Percentiles rank a stretch among this genome's conserved stretches.
Conservation (phyloP, 352 stramenopile genomes). For the Globisporangium middletonii region DNA sequence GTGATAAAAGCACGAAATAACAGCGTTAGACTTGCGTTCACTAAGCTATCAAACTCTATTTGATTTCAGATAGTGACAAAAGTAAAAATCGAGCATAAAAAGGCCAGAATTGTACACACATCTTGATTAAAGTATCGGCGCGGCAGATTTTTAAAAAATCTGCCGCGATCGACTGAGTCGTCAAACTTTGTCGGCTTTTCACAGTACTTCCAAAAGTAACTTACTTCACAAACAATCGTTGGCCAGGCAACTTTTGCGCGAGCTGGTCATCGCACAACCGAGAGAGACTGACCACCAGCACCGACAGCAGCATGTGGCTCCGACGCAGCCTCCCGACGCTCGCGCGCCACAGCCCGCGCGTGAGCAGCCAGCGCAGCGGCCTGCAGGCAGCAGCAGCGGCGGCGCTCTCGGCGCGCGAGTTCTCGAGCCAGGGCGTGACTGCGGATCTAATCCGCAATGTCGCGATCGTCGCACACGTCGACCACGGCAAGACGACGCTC, state of each 20-base stretch:
- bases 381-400: slow-evolving; percentile 11
- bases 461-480: slow-evolving; percentile 93
- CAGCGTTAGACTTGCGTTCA: too few relatives aligned
- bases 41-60: too few relatives aligned
- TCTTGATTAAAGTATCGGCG: too few relatives aligned
- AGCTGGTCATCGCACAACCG: too few relatives aligned
- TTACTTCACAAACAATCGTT: neutral
- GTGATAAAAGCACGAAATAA: too few relatives aligned
- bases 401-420: slow-evolving; percentile 23
- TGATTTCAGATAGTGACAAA: too few relatives aligned
- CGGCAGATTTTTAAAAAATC: too few relatives aligned
- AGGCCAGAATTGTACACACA: too few relatives aligned
- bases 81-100: too few relatives aligned
- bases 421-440: slow-evolving; percentile 30
- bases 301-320: slow-evolving; percentile 44
- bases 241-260: neutral
- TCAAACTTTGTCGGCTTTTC: too few relatives aligned
- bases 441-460: slow-evolving; percentile 81
- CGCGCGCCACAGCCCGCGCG: slow-evolving; percentile 31
- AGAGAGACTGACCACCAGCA: neutral
- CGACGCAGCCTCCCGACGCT: slow-evolving; percentile 43
- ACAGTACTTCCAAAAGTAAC: too few relatives aligned
- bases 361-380: slow-evolving; percentile 18
- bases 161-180: too few relatives aligned
- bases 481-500: slow-evolving; percentile 98